Percentiles rank a stretch among this genome's conserved stretches.
Conservation (phyloP, 306 rosid genomes). For the Canavalia gladiata region DNA sequence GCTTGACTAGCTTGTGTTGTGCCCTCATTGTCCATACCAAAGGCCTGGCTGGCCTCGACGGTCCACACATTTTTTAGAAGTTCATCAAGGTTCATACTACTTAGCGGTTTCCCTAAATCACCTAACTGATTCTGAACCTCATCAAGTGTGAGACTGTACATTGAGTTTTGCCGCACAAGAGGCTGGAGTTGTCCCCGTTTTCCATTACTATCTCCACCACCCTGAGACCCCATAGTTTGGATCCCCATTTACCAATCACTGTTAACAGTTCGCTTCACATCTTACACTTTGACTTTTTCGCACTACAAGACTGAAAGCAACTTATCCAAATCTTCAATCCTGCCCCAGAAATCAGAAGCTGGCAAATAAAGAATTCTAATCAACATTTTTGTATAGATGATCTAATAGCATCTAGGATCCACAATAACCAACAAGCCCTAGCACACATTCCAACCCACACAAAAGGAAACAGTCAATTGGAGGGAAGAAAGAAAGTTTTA, state of each 20-base stretch:
- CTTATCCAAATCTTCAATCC: slow-evolving; percentile 46
- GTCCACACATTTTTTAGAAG: slow-evolving; percentile 95
- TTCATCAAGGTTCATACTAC: slow-evolving; percentile 98
- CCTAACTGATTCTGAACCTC: slow-evolving; percentile 97
- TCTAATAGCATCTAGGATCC: slow-evolving; percentile 32
- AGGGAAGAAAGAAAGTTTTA: neutral
- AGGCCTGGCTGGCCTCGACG: slow-evolving; percentile 80
- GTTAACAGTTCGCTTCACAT: slow-evolving; percentile 43
- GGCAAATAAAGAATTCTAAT: slow-evolving; percentile 37
- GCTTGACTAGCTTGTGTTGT: slow-evolving; percentile 65
- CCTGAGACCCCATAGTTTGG: slow-evolving; percentile 88
- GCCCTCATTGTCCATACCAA: slow-evolving; percentile 61
- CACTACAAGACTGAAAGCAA: neutral
- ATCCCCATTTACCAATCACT: slow-evolving; percentile 74
- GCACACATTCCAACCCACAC: slow-evolving; percentile 20
- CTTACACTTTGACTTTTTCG: slow-evolving; percentile 30
- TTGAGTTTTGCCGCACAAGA: slow-evolving; percentile 76
- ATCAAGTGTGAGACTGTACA: slow-evolving; percentile 92
- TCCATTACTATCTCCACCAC: slow-evolving; percentile 77
- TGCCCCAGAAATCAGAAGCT: slow-evolving; percentile 41
- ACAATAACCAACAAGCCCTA: slow-evolving; percentile 32
- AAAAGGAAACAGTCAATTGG: slow-evolving; percentile 19
- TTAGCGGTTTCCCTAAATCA: slow-evolving; percentile 91
- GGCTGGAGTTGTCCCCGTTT: slow-evolving; percentile 76
- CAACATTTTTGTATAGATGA: slow-evolving; percentile 17